These are phyloP conservation scores for Schizochytrium sp. DNA, from an alignment of 108 stramenopile species.

Conservation along the genomic window DNA sequence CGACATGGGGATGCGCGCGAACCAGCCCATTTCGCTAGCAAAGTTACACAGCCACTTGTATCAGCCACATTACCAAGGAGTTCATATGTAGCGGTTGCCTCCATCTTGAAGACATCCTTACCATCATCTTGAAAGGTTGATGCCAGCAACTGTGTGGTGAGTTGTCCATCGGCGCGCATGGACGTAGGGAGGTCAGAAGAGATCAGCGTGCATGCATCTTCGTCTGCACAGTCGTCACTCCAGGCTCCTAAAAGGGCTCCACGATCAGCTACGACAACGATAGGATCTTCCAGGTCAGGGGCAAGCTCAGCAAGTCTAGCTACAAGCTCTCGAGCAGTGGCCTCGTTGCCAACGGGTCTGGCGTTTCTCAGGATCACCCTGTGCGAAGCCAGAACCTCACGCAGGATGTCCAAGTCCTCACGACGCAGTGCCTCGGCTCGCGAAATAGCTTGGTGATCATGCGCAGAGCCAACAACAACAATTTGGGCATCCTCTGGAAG, in stretches of 20 bases:
- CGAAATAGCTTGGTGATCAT: background rate
- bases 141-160: constrained; percentile 10
- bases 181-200: background rate
- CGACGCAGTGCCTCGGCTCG: background rate
- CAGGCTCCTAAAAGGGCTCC: background rate
- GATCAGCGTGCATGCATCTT: background rate
- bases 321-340: background rate
- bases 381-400: constrained; percentile 4
- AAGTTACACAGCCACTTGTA: background rate
- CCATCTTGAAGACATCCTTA: background rate
- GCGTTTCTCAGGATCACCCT: background rate
- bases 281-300: background rate
- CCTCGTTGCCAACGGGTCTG: background rate
- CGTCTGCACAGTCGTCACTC: background rate
- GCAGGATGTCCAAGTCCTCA: background rate
- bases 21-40: background rate
- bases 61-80: constrained; percentile 10
- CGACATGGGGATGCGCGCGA: background rate
- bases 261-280: background rate
- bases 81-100: constrained; percentile 11
- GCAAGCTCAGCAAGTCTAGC: background rate
- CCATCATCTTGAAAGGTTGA: background rate
- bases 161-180: constrained; percentile 6
- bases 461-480: background rate
- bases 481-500: background rate